phyloP scores from a whole-genome alignment of 495 filamentous ascomycete genomes.

The Penicillium atrosanguineum region DNA sequence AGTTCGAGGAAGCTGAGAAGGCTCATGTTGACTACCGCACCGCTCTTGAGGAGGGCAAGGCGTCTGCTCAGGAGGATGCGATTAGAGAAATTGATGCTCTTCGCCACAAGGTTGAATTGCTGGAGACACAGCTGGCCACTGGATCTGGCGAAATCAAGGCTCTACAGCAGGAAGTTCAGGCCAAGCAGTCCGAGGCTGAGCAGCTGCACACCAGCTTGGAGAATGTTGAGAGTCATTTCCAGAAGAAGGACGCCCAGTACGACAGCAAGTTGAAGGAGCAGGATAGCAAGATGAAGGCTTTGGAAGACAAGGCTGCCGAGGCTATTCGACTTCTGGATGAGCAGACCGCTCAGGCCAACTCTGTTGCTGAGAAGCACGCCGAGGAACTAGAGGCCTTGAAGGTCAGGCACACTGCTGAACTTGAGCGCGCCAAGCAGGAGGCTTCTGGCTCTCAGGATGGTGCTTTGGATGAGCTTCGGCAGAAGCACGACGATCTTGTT shows the following conservation, averaged over 20 bases:
- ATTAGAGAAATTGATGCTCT: constrained; percentile 43
- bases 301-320: constrained; percentile 36
- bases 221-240: constrained; percentile 32
- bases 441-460: constrained; percentile 32
- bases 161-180: constrained; percentile 40
- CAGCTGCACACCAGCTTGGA: constrained; percentile 35
- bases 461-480: constrained; percentile 36
- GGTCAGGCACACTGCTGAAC: constrained; percentile 30
- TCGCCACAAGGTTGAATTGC: constrained; percentile 36
- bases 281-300: constrained; percentile 29
- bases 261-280: constrained; percentile 31
- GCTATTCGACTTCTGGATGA: constrained; percentile 35
- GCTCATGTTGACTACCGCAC: constrained; percentile 32
- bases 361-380: constrained; percentile 30
- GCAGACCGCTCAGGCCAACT: constrained; percentile 24
- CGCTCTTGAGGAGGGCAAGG: constrained; percentile 37
- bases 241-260: constrained; percentile 36
- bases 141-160: constrained; percentile 39
- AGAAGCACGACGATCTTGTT: constrained; percentile 39
- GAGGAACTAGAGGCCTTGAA: constrained; percentile 31
- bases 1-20: constrained; percentile 34
- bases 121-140: constrained; percentile 39
- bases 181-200: constrained; percentile 39
- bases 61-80: constrained; percentile 35
- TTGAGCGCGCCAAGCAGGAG: constrained; percentile 29